Conservation (phyloP, 495 filamentous ascomycete species). For the Annulohypoxylon nitens region DNA sequence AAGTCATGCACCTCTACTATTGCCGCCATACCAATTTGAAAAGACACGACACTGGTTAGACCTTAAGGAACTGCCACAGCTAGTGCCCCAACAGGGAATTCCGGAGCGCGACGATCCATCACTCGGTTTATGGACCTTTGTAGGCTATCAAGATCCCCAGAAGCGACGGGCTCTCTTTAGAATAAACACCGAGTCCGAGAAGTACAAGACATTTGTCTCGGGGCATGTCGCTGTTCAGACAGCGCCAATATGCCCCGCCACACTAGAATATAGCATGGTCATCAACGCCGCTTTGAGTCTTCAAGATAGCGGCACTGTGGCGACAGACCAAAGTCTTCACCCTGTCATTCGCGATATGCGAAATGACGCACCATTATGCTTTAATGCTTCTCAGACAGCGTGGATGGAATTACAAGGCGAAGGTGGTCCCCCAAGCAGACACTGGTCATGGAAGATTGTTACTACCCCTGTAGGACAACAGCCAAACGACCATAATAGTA, state of each 20-base stretch:
- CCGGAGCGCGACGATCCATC: constrained; percentile 19
- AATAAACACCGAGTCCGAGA: constrained; percentile 57
- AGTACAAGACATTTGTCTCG: constrained; percentile 53
- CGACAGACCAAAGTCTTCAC: background rate
- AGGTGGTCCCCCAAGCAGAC: background rate
- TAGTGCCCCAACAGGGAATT: background rate
- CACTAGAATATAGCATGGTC: background rate
- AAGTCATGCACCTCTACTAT: constrained; percentile 48
- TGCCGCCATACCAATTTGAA: constrained; percentile 62
- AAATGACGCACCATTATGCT: background rate
- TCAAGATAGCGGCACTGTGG: background rate
- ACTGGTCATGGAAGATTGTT: constrained; percentile 1
- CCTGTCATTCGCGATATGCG: constrained; percentile 1
- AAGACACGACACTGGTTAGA: constrained; percentile 54
- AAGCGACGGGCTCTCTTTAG: constrained; percentile 54
- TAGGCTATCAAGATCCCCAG: constrained; percentile 56
- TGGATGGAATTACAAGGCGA: background rate
- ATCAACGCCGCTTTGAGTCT: background rate
- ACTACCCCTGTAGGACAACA: background rate
- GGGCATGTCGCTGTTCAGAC: constrained; percentile 57
- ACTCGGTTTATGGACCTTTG: constrained; percentile 53
- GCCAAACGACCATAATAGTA: background rate
- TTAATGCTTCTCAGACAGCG: background rate
- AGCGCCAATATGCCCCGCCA: constrained; percentile 6
- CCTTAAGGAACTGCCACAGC: constrained; percentile 30